phyloP scores from a whole-genome alignment of 2,329 filamentous ascomycete genomes.

The Ceratocystis papillata region DNA sequence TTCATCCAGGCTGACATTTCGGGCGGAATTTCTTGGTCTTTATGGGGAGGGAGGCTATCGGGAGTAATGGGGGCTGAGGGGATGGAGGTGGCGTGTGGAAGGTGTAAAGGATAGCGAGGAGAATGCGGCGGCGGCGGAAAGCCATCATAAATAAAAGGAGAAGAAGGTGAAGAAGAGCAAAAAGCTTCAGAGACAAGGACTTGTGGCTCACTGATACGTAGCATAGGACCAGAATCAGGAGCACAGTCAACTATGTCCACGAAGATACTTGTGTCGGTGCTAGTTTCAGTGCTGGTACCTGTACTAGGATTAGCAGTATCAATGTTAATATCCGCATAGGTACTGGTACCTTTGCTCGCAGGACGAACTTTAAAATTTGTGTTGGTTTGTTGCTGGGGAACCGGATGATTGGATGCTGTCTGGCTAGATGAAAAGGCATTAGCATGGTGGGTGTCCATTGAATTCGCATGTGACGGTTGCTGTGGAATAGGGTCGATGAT shows the following conservation, averaged over 20 bases:
- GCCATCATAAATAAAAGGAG: background rate
- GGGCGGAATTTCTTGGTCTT: background rate
- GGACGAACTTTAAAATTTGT: background rate
- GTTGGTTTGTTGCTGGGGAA: slow-evolving; percentile 1
- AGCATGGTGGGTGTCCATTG: too few species aligned
- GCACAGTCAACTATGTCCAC: background rate
- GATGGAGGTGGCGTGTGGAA: too few species aligned
- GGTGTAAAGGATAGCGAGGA: too few species aligned
- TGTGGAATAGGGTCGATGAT: background rate
- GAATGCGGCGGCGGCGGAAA: too few species aligned
- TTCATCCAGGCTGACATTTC: background rate
- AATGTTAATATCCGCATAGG: background rate
- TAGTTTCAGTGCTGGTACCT: background rate
- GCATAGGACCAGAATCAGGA: background rate
- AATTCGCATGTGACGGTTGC: background rate
- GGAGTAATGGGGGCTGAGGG: too few species aligned
- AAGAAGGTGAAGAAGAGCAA: background rate
- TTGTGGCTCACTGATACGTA: background rate
- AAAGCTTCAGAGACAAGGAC: background rate
- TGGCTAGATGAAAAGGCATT: background rate
- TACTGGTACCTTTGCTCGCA: background rate
- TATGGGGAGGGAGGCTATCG: background rate
- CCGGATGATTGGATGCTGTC: background rate
- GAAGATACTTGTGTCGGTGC: background rate
- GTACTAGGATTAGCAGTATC: background rate